Conservation (phyloP, 1,284 basidiomycete species). For the Testicularia cyperi region DNA sequence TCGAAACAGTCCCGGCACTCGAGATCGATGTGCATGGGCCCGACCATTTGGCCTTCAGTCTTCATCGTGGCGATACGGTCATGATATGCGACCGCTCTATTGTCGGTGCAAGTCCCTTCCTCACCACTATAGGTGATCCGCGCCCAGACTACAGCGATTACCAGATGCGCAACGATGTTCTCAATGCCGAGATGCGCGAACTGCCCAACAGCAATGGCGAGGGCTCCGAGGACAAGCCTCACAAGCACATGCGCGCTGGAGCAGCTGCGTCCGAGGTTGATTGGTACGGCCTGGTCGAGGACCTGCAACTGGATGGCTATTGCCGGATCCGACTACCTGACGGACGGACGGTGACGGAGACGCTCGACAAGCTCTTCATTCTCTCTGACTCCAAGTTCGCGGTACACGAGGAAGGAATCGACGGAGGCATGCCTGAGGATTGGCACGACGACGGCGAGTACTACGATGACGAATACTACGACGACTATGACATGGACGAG, state of each 20-base stretch:
- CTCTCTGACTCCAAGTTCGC: slow-evolving; percentile 30
- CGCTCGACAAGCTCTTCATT: slow-evolving; percentile 39
- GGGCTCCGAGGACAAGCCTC: too few species aligned
- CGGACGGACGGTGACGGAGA: slow-evolving; percentile 46
- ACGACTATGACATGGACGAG: slow-evolving; percentile 3
- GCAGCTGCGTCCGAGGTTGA: slow-evolving; percentile 46
- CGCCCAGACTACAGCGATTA: slow-evolving; percentile 19
- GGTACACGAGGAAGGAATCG: slow-evolving; percentile 30
- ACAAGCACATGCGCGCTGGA: slow-evolving; percentile 5
- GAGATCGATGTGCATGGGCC: slow-evolving; percentile 81
- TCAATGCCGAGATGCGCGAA: slow-evolving; percentile 14
- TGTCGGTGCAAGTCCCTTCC: slow-evolving; percentile 61
- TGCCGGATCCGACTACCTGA: slow-evolving; percentile 59
- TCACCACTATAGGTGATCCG: slow-evolving; percentile 33
- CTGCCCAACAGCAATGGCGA: too few species aligned
- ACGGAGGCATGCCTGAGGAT: slow-evolving; percentile 5
- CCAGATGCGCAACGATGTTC: slow-evolving; percentile 21
- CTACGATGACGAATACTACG: slow-evolving; percentile 8
- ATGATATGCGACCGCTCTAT: slow-evolving; percentile 71
- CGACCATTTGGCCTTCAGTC: slow-evolving; percentile 65
- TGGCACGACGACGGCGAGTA: slow-evolving; percentile 14
- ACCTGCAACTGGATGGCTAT: slow-evolving; percentile 61
- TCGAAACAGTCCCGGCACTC: slow-evolving; percentile 75
- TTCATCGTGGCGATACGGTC: slow-evolving; percentile 79
- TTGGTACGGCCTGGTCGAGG: slow-evolving; percentile 63